Base-by-base conservation (phyloP, 192 early-diverging fungal genomes). In the Radiomyces spectabilis region DNA sequence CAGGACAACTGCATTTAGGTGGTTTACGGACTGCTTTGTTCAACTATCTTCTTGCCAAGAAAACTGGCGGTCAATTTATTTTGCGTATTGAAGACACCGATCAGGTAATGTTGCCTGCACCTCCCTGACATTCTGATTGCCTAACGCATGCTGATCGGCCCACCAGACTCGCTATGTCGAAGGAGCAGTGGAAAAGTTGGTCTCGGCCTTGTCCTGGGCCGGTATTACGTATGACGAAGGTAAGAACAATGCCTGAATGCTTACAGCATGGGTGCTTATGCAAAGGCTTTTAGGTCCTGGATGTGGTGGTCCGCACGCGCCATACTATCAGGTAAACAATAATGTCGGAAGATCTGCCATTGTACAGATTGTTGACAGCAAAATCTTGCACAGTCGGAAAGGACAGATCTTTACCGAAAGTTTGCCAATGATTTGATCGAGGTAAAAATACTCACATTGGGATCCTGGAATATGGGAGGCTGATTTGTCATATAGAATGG, bases 31-130 rank as follows among this genome's bases (percentile, higher is more conserved):
- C 94, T 2, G 91, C 91, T 8, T 78, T 97, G 45, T 97, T 87
- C 66, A 95, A 94, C 75, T 92, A 86, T 54, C 70, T 95, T 27
- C 62, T 93, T 13, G 85, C 94, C 2, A 75, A 79, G n/a, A 73
- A 85, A 39, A 73, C 76, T 6, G 78, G 82, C 18, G 92, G 91
- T 5, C 48, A 61, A 19, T 93, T 94, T 71, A 72, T 95, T 44
- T 61, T 97, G 50, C 80, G 94, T 53, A 92, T 97, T 51, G 94
- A 97, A 57, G 94, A 97, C 65, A 97, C 94, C 1, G 94, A 97
- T 69, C 74, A 73, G 57, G 83, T 84, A 65, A 25, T 31, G n/a
- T n/a, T n/a, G n/a, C n/a, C n/a, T n/a, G n/a, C n/a, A n/a, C n/a
- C n/a, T n/a, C n/a, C n/a, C n/a, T n/a, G n/a, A n/a, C n/a, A n/a